A percentile compares a stretch with the other conserved stretches of the same genome.
Conservation (phyloP, 2,329 filamentous ascomycete species). For the Leptographium lundbergii region DNA sequence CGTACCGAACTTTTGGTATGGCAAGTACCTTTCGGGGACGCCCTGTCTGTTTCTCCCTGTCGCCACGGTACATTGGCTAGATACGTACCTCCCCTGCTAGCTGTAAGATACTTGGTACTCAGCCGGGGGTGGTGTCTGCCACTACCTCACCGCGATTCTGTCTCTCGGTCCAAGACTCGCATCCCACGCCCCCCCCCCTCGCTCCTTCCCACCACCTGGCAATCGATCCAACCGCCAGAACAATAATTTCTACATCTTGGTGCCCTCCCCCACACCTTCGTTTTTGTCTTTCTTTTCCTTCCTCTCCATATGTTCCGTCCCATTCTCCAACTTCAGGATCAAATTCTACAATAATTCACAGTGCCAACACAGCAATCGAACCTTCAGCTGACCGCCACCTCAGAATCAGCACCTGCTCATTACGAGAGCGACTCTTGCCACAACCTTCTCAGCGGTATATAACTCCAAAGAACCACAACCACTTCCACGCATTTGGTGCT, state of each 20-base stretch:
- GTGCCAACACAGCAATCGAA: background rate
- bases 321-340: background rate
- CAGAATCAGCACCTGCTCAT: background rate
- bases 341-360: background rate
- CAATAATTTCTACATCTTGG: constrained; percentile 17
- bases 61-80: background rate
- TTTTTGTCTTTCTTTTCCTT: constrained; percentile 1
- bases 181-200: constrained; percentile 12
- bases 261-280: constrained; percentile 12
- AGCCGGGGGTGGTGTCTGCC: constrained; percentile 8
- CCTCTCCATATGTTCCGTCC: constrained; percentile 2
- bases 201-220: constrained; percentile 9
- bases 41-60: background rate
- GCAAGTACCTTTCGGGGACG: background rate
- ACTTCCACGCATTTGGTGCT: background rate
- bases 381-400: background rate
- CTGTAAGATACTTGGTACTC: constrained; percentile 9
- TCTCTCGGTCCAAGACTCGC: constrained; percentile 9
- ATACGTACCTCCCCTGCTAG: constrained; percentile 8
- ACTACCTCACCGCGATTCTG: constrained; percentile 15
- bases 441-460: background rate
- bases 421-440: background rate
- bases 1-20: background rate
- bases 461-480: background rate
- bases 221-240: constrained; percentile 10